Evolutionary conservation across 768 basidiomycete genomes (phyloP).

Genomic region (Amylocystis lapponica): DNA sequence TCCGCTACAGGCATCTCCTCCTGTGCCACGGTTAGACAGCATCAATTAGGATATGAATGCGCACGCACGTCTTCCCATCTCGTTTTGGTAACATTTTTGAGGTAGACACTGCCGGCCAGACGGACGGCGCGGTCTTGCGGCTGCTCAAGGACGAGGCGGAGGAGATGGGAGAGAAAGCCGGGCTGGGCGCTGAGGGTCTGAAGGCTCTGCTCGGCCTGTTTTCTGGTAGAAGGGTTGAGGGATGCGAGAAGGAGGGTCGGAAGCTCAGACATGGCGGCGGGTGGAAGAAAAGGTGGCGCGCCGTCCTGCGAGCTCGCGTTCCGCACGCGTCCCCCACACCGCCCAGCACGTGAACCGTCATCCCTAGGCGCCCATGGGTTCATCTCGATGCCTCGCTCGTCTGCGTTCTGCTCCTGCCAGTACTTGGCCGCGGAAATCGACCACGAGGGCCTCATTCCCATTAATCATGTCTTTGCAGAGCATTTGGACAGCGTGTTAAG

Average conservation of each 20-base stretch:
- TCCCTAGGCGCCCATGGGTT: not conserved
- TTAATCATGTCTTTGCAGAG: too few relatives aligned
- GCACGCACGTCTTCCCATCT: conserved; percentile 78
- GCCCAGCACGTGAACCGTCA: not conserved
- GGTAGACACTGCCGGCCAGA: conserved; percentile 82
- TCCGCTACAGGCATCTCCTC: conserved; percentile 68
- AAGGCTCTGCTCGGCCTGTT: conserved; percentile 79
- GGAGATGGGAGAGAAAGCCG: conserved; percentile 75
- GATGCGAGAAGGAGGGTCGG: conserved; percentile 68
- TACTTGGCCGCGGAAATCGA: too few relatives aligned
- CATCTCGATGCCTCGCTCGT: not conserved
- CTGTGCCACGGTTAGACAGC: conserved; percentile 28
- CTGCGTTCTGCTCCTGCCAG: too few relatives aligned
- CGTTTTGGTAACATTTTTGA: conserved; percentile 86
- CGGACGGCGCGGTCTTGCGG: conserved; percentile 63
- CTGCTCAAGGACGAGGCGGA: conserved; percentile 70
- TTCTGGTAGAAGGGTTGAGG: conserved; percentile 60
- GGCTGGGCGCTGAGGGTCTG: conserved; percentile 58
- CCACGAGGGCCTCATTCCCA: too few relatives aligned
- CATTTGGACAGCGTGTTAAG: too few relatives aligned
- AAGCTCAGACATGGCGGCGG: conserved; percentile 53
- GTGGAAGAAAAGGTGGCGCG: not conserved
- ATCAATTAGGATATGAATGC: not conserved
- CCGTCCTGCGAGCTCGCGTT: not conserved
- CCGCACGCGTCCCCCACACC: not conserved